A percentile compares a stretch with the other conserved stretches of the same genome.
Evolutionary conservation across 2,329 filamentous ascomycete genomes (phyloP).

Genomic region (Aureobasidium zeae): DNA sequence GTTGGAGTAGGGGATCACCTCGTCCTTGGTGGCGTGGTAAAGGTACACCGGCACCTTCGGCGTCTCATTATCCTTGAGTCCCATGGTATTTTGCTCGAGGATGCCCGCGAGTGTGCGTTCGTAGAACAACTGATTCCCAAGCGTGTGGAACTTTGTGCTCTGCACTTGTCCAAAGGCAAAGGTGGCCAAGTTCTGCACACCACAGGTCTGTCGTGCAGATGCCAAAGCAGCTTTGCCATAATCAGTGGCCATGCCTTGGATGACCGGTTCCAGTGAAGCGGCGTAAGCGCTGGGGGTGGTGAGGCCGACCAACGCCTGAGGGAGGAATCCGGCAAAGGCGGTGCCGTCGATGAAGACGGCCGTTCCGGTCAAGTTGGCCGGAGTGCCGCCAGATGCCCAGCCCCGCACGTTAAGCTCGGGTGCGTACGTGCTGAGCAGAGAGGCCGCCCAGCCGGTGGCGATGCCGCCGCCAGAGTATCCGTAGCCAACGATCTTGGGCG

Average conservation of each 20-base stretch:
- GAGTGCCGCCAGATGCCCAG: conserved; percentile 29
- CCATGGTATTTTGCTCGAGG: conserved; percentile 22
- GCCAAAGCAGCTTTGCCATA: conserved; percentile 19
- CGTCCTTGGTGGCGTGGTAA: conserved; percentile 24
- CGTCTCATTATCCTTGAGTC: conserved; percentile 19
- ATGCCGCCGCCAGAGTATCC: conserved; percentile 24
- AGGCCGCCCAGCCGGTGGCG: conserved; percentile 24
- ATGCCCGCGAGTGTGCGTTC: conserved; percentile 20
- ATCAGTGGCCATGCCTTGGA: conserved; percentile 20
- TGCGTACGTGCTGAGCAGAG: conserved; percentile 24
- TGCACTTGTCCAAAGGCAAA: conserved; percentile 21
- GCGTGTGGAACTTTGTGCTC: conserved; percentile 18
- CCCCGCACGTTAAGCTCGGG: conserved; percentile 25
- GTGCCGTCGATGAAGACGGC: conserved; percentile 23
- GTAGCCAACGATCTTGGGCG: conserved; percentile 16
- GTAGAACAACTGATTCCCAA: conserved; percentile 21
- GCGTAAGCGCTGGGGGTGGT: conserved; percentile 21
- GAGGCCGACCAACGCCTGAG: conserved; percentile 21
- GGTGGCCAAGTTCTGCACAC: conserved; percentile 19
- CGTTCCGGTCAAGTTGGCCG: conserved; percentile 32
- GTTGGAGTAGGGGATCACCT: conserved; percentile 26
- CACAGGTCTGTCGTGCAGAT: conserved; percentile 21
- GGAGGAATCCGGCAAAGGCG: conserved; percentile 24
- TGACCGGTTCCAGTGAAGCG: conserved; percentile 19
- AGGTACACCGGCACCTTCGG: conserved; percentile 24